Conservation (phyloP, 495 filamentous ascomycete genomes). For the Podospora conica region DNA sequence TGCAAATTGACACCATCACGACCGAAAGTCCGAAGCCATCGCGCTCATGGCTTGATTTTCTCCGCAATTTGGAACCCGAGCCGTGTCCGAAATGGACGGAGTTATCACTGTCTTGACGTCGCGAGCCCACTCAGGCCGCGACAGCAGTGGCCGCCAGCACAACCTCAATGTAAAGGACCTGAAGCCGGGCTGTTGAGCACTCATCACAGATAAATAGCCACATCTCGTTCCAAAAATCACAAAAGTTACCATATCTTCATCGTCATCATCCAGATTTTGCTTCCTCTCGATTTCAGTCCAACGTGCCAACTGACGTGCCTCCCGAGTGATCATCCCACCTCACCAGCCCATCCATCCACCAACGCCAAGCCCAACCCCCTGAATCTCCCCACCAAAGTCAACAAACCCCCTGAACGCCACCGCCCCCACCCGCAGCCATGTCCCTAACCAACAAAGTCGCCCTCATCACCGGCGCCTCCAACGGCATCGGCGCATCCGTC, state of each 20-base stretch:
- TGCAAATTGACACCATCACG: neutral
- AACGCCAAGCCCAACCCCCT: neutral
- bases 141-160: neutral
- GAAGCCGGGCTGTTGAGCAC: neutral
- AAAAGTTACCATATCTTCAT: neutral
- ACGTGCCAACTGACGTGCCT: neutral
- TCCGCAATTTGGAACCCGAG: neutral
- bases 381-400: neutral
- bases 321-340: neutral
- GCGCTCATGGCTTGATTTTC: neutral
- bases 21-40: neutral
- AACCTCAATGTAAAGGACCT: too few species aligned
- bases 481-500: constrained; percentile 60
- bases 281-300: neutral
- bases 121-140: neutral
- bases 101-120: neutral
- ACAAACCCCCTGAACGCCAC: neutral
- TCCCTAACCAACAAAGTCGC: constrained; percentile 53
- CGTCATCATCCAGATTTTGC: neutral
- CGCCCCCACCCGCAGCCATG: constrained; percentile 12
- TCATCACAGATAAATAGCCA: neutral
- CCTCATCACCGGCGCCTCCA: constrained; percentile 60
- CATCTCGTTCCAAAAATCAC: neutral
- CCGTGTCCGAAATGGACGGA: neutral
- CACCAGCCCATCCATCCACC: too few species aligned